Conservation (phyloP, 306 rosid species). For the Dalbergia cochinchinensis region DNA sequence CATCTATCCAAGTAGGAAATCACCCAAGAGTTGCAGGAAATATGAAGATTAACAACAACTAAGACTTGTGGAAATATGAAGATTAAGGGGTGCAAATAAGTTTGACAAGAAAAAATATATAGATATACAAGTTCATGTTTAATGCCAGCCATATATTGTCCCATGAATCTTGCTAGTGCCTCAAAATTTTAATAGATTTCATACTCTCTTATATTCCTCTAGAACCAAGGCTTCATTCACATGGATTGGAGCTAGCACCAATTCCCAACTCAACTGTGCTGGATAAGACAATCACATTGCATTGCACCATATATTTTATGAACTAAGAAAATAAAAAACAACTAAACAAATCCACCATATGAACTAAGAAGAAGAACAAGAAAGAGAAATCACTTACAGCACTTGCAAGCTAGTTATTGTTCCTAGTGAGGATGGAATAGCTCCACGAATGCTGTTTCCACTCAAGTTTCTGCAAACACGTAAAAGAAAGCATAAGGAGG, state of each 20-base stretch:
- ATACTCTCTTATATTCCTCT: conserved; percentile 5
- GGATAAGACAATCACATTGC: conserved; percentile 25
- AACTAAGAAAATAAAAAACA: conserved; percentile 10
- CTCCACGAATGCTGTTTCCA: conserved; percentile 82
- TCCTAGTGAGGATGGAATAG: conserved; percentile 87
- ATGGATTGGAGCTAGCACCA: conserved; percentile 5
- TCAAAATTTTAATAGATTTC: neutral
- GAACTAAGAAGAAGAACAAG: conserved; percentile 29
- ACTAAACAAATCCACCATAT: conserved; percentile 17
- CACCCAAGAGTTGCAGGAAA: conserved; percentile 10
- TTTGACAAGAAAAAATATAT: neutral
- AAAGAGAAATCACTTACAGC: conserved; percentile 68
- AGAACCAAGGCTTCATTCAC: conserved; percentile 8
- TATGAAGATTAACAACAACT: neutral
- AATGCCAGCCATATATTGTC: conserved; percentile 10
- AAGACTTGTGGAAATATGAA: neutral
- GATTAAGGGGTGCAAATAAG: too few relatives aligned
- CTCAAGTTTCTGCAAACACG: conserved; percentile 78
- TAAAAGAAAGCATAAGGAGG: conserved; percentile 46
- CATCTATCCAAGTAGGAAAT: conserved; percentile 9
- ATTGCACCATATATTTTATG: conserved; percentile 19
- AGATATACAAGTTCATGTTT: conserved; percentile 2
- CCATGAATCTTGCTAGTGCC: too few relatives aligned
- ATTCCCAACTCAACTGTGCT: conserved; percentile 11
- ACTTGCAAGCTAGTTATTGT: conserved; percentile 69